Percentiles rank a stretch among this genome's conserved stretches.
Evolutionary conservation across 2,329 filamentous ascomycete species (phyloP).

Genomic region (Paecilomyces niveus): DNA sequence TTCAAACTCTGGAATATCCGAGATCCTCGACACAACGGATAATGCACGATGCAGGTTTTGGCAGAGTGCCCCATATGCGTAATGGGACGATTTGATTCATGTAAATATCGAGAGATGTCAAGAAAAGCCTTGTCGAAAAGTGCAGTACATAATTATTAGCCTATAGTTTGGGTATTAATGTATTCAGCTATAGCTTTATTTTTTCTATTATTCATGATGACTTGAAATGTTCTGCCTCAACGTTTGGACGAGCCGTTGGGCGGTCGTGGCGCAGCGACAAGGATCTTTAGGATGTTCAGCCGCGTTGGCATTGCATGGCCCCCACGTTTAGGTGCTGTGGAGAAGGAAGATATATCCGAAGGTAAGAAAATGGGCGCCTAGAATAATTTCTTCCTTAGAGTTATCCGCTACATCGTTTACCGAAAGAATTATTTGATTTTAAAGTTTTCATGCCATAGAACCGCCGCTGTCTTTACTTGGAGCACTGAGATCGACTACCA

Average conservation of each 20-base stretch:
- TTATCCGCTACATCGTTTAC: not conserved
- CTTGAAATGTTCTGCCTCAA: not conserved
- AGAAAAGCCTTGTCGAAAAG: not conserved
- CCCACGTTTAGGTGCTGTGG: not conserved
- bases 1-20: conserved; percentile 33
- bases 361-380: not conserved
- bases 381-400: not conserved
- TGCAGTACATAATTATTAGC: too few species aligned
- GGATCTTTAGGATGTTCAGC: not conserved
- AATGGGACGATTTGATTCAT: not conserved
- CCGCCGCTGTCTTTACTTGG: not conserved
- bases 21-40: conserved; percentile 38
- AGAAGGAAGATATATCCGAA: not conserved
- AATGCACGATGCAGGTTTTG: conserved; percentile 47
- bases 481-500: too few species aligned
- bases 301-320: not conserved
- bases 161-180: not conserved
- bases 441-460: not conserved
- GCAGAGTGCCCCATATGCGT: conserved; percentile 30
- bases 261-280: not conserved
- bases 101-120: not conserved
- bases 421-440: not conserved
- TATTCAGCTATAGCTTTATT: too few species aligned
- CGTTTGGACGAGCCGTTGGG: not conserved
- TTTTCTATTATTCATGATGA: not conserved